Evolutionary conservation across 192 early-diverging fungal species (phyloP), one percentile per base, ranked within the genome.

Genomic region (Mortierella alpina): DNA sequence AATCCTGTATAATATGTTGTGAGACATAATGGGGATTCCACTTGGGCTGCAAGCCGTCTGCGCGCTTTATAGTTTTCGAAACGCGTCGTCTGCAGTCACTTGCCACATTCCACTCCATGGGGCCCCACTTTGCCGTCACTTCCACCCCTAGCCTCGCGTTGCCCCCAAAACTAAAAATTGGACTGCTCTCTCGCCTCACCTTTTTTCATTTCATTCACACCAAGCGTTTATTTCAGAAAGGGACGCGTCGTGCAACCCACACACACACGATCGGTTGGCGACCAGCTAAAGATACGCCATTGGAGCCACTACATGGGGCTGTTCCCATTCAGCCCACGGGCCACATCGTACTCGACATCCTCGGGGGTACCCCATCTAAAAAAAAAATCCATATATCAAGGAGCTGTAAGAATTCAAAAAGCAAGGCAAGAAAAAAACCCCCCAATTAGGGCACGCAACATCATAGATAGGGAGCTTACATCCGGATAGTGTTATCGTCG

Each of bases 401-500:
- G 1, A 31, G 31, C 31, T 41, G 58, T 59, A 3, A 41, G 58
- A 5, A 7, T 20, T n/a, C 40, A 12, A 23, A 31, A 47, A 48
- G 17, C 14, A 48, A 23, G 4, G 14, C 20, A 18, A 48, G 44
- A 57, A 57, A 57, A 22, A 62, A n/a, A n/a, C n/a, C n/a, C 5
- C 13, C 6, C 17, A 17, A 62, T 7, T 13, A 23, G 20, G 10
- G 12, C 23, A 40, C 63, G n/a, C 39, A 59, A 12, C 49, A 23
- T 6, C 20, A 53, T 15, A 17, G 9, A 14, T 7, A 53, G 61
- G 15, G n/a, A 7, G n/a, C 87, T 83, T 86, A 96, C 83, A 95
- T 87, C 68, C 93, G 89, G 57, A 96, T 93, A 11, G 93, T 94
- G 23, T 88, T 71, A 64, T 96, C 95, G 68, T 96, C 95, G 55